Evolutionary conservation across 306 rosid genomes (phyloP), one percentile per base, ranked within the genome.

Genomic region (Corylus americana): DNA sequence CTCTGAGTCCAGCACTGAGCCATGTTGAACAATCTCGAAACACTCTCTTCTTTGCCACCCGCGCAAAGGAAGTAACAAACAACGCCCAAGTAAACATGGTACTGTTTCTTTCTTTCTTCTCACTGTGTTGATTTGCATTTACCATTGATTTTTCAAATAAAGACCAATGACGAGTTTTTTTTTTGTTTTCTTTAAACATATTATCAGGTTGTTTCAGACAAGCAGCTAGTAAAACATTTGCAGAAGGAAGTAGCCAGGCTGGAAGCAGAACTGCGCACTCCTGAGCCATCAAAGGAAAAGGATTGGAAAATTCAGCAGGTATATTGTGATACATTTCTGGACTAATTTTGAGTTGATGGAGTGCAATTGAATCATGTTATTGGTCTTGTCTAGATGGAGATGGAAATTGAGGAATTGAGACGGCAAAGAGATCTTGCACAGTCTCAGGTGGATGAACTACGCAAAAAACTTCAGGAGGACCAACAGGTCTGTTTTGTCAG

Each of bases 41-140:
- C 79, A 96, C 99, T 53, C 97, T 96, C 74, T 89, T 73, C 78
- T 96, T 96, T 89, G 99, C 99, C 77, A 93, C 94, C 55, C 87
- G 99, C 47, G 99, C 99, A 58, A 96, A 93, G 90, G 98, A 93
- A 89, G 99, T 96, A 51, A 93, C 99, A 7, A 96, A 96, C 51
- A 96, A 88, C 58, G 99, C 99, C 80, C 97, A 92, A 70, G 98
- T 96, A 63, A 96, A 96, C 89, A 87, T 96, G 99, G 99, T 96
- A 93, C 47, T 69, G 31, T n/a, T 22, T 6, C 18, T 47, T 81
- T 37, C 44, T 35, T 81, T 37, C 44, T 35, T 42, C 68, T 29
- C 63, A 25, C 27, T 59, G 74, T 25, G 62, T 58, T 42, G 2
- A 8, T 80, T 51, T 59, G 8, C 5, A 35, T 81, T 39, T 68